These are phyloP conservation scores for Cardiospermum halicacabum DNA, from an alignment of 345 rosid genomes.

Conservation along the genomic window DNA sequence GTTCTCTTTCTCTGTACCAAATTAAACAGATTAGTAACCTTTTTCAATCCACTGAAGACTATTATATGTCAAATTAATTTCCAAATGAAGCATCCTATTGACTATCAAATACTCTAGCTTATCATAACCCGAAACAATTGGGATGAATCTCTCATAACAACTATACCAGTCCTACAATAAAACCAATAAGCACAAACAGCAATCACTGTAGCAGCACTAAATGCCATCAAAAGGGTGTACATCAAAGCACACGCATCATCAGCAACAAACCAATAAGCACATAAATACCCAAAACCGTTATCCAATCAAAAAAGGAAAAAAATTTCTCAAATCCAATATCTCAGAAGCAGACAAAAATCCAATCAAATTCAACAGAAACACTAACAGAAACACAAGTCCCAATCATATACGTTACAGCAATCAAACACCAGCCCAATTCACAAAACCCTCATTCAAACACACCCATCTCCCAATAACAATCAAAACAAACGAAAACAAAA, in stretches of 20 bases:
- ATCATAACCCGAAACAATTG: too few relatives aligned
- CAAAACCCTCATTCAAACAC: not conserved
- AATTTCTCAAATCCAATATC: not conserved
- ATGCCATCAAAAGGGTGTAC: too few relatives aligned
- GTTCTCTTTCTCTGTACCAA: slow-evolving; percentile 44
- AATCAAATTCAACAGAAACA: not conserved
- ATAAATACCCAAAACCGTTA: too few relatives aligned
- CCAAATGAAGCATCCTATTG: too few relatives aligned
- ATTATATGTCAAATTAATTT: too few relatives aligned
- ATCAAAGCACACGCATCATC: too few relatives aligned
- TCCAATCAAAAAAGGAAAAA: not conserved
- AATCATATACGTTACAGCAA: slow-evolving; percentile 15
- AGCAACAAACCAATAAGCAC: slow-evolving; percentile 6
- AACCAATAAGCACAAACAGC: too few relatives aligned
- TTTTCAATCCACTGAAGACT: too few relatives aligned
- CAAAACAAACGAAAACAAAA: not conserved
- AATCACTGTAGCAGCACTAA: too few relatives aligned
- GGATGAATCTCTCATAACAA: too few relatives aligned
- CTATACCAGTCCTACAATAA: too few relatives aligned
- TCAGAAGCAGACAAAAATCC: not conserved
- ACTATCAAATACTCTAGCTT: too few relatives aligned
- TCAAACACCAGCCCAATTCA: slow-evolving; percentile 9
- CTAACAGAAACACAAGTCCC: not conserved
- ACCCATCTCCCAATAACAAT: not conserved
- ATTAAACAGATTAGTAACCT: slow-evolving; percentile 3